A percentile compares a stretch with the other conserved stretches of the same genome.
Evolutionary conservation across 176 grass and related monocot species (phyloP).

Genomic region (Ensete ventricosum): DNA sequence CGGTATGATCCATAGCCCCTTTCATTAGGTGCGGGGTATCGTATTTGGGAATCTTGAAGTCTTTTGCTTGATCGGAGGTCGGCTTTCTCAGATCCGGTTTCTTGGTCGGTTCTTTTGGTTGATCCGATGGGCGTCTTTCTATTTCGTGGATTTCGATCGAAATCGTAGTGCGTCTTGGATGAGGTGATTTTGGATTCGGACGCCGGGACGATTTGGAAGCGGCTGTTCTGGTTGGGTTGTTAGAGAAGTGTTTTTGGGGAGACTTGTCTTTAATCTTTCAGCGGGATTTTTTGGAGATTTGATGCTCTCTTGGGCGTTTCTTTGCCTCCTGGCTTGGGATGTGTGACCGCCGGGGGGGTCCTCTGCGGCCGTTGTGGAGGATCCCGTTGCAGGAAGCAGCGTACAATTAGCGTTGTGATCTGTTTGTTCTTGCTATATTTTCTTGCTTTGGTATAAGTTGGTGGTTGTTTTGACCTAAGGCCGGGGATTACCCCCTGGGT

Average conservation of each 20-base stretch:
- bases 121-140: too few species aligned
- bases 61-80: too few species aligned
- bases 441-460: background rate
- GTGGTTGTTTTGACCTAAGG: background rate
- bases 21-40: too few species aligned
- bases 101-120: too few species aligned
- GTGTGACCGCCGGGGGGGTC: background rate
- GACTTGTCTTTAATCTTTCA: background rate
- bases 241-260: background rate
- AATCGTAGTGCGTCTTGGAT: too few species aligned
- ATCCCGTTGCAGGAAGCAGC: background rate
- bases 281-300: background rate
- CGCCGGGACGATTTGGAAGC: too few species aligned
- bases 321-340: background rate
- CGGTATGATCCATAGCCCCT: too few species aligned
- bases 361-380: background rate
- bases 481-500: background rate
- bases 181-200: too few species aligned
- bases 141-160: too few species aligned
- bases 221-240: background rate
- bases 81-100: too few species aligned
- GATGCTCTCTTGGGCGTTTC: background rate
- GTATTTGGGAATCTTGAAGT: too few species aligned
- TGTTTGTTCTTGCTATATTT: background rate
- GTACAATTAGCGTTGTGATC: background rate